Percentiles rank a stretch among this genome's conserved stretches.
phyloP scores from a whole-genome alignment of 352 stramenopile genomes.

The Aphanomyces astaci region DNA sequence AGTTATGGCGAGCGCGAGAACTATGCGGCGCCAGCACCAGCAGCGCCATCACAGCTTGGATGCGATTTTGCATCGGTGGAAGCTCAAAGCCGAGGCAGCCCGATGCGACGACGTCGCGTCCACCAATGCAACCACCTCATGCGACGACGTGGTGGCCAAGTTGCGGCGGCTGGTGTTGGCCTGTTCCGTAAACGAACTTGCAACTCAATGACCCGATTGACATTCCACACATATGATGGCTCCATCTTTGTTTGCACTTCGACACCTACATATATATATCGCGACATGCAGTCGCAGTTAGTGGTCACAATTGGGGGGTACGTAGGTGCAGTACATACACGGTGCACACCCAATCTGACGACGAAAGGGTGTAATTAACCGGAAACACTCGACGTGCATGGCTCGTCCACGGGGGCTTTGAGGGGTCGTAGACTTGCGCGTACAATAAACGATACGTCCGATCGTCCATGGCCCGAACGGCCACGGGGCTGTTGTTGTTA shows the following conservation, averaged over 20 bases:
- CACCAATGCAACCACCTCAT: not conserved
- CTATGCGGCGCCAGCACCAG: not conserved
- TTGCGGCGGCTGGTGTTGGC: not conserved
- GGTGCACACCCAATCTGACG: slow-evolving; percentile 14
- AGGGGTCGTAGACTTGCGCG: too few relatives aligned
- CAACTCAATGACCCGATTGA: not conserved
- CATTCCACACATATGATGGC: not conserved
- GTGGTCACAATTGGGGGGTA: too few relatives aligned
- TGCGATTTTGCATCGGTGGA: not conserved
- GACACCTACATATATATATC: too few relatives aligned
- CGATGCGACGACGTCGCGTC: not conserved
- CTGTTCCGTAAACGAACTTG: not conserved
- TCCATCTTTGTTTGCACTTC: too few relatives aligned
- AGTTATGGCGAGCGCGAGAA: not conserved
- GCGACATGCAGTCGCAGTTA: too few relatives aligned
- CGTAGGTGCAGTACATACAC: not conserved
- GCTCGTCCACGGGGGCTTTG: too few relatives aligned
- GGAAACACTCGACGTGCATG: not conserved
- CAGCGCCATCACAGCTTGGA: not conserved
- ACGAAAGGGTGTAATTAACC: not conserved
- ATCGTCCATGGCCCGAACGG: not conserved
- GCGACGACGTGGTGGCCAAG: not conserved
- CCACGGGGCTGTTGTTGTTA: not conserved
- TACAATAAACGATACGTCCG: not conserved
- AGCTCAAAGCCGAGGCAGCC: not conserved